Percentiles rank a stretch among this genome's conserved stretches.
phyloP scores from a whole-genome alignment of 768 basidiomycete species.

The Xerocomellus chrysenteron region DNA sequence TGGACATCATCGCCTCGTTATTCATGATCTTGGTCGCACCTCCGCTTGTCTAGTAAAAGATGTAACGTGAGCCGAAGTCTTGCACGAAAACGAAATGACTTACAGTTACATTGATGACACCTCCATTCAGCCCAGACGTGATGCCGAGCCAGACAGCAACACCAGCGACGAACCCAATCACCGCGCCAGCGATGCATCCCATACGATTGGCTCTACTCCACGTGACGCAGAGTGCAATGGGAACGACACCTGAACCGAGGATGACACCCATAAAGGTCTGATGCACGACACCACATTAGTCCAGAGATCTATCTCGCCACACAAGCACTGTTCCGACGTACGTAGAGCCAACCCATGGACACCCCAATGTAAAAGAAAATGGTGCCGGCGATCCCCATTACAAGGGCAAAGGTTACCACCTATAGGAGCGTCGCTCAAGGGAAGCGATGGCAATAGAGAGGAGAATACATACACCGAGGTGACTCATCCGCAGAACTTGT shows the following conservation, averaged over 20 bases:
- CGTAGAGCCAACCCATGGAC: constrained; percentile 92
- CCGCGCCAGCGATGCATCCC: constrained; percentile 75
- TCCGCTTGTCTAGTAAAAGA: constrained; percentile 42
- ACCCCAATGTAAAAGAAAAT: constrained; percentile 91
- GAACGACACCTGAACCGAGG: constrained; percentile 81
- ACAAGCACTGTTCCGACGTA: constrained; percentile 36
- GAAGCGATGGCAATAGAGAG: neutral
- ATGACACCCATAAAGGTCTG: constrained; percentile 89
- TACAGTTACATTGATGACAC: constrained; percentile 69
- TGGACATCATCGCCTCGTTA: neutral
- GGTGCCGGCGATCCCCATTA: constrained; percentile 80
- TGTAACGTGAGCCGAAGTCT: neutral
- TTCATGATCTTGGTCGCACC: constrained; percentile 40
- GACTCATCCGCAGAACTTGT: constrained; percentile 69
- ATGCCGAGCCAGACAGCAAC: constrained; percentile 85
- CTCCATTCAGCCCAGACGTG: constrained; percentile 66
- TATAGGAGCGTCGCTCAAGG: constrained; percentile 21
- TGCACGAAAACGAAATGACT: constrained; percentile 15
- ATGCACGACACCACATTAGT: neutral
- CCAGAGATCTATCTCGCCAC: neutral
- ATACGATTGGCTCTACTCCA: constrained; percentile 85
- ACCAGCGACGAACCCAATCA: constrained; percentile 67
- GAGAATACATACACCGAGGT: constrained; percentile 49
- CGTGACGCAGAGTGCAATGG: constrained; percentile 82
- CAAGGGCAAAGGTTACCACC: constrained; percentile 68